Evolutionary conservation across 2,329 filamentous ascomycete genomes (phyloP), one percentile per base, ranked within the genome.

Genomic region (Colletotrichum melonis): DNA sequence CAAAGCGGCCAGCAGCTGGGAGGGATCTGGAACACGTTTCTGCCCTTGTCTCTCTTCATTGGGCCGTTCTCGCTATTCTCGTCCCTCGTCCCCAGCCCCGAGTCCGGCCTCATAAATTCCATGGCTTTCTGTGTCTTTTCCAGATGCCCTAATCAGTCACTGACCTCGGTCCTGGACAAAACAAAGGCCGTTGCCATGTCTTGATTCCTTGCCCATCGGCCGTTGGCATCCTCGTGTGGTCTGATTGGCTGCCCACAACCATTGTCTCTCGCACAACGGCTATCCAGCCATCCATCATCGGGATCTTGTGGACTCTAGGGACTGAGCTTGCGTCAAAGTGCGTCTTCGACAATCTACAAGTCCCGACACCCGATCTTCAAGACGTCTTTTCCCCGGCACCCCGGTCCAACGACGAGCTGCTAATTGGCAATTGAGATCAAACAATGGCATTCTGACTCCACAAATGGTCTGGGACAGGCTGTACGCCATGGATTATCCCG

Each of bases 401-500:
- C 70, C 49, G 60, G 70, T 73, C 56, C 35, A 62, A 38, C 60
- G 35, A 73, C 46, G 60, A 56, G 32, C 69, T 66, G 60, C 35
- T 73, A 22, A 70, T 70, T 73, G 70, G 66, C 66, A 70, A 70
- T 65, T 55, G n/a, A 24, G 54, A 57, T 62, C 60, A 60, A 24
- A 42, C 24, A 66, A 72, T 42, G 35, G 14, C 35, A 58, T 58
- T 62, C 42, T 30, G 55, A 70, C 70, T 59, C 70, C 70, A 73
- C 70, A 60, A 56, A 59, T 52, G 32, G 46, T 57, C 60, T 65
- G 55, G 59, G 60, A 70, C 46, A 52, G 56, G 67, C 55, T 49
- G 60, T 11, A 60, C 35, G 70, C 57, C 70, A 73, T 73, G 70
- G 70, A 70, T 73, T 73, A 73, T 70, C 62, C 70, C 67, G 70